Base-by-base conservation (phyloP, 2,329 filamentous ascomycete species). In the Pseudogymnoascus sp. region DNA sequence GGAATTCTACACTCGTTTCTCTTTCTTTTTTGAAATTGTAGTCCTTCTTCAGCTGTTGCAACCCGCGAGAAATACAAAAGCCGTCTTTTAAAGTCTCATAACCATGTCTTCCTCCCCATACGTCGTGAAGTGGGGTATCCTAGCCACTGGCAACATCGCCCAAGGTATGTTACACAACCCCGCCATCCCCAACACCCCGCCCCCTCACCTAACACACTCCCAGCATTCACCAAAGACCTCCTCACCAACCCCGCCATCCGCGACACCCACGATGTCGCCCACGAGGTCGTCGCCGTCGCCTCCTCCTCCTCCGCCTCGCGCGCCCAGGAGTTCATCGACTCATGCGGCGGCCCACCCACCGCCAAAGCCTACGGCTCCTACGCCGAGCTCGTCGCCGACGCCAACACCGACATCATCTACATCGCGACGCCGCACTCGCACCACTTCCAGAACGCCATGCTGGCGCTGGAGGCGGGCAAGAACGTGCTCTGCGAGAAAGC, bases 381-480 rank as follows among this genome's bases (percentile, higher is more conserved):
- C 74, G 79, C 83, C 65, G 84, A 86, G 64, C 79, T 90, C 13
- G 86, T 88, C 6, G 76, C 79, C 42, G 86, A 90, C 67, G 76
- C 83, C 4, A 81, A 85, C 65, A 80, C 89, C 64, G 86, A 89
- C 70, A 84, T 89, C 63, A 76, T 90, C 70, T 90, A 90, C 72
- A 79, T 90, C 64, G 87, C 86, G 4, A 89, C 87, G 3, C 87
- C 87, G 4, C 87, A 90, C 74, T 88, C 85, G 24, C 87, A 90
- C 71, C 87, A 90, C 75, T 90, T 86, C 74, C 86, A 88, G 70
- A 87, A 90, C 72, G 80, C 81, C 24, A 84, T 86, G 78, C 79
- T 89, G 3, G 82, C 80, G 44, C 77, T 90, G 21, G 80, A 85
- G 62, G 84, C 85, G 1, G 85, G 86, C 37, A 90, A 90, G 75